These are phyloP conservation scores for Termitomyces sp. DNA, from an alignment of 768 basidiomycete species.

Conservation along the genomic window DNA sequence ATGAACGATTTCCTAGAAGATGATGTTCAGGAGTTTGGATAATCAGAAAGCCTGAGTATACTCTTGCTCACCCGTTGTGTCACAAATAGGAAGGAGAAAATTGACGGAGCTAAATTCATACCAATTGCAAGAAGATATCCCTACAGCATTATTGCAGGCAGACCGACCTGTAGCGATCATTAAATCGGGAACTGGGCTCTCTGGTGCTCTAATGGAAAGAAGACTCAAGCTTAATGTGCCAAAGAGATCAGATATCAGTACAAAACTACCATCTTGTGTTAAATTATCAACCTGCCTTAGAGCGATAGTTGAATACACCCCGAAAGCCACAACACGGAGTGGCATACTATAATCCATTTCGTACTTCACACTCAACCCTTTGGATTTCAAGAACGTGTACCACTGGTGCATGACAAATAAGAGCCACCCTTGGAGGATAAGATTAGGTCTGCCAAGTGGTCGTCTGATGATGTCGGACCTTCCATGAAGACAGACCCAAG, in stretches of 20 bases:
- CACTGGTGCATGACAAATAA: slow-evolving; percentile 32
- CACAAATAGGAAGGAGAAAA: slow-evolving; percentile 41
- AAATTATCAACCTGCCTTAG: slow-evolving; percentile 26
- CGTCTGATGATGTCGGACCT: slow-evolving; percentile 15
- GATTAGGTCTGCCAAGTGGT: not conserved
- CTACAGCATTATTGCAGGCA: not conserved
- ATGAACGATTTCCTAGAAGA: slow-evolving; percentile 29
- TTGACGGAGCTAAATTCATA: slow-evolving; percentile 30
- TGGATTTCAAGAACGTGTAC: slow-evolving; percentile 18
- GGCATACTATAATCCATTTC: slow-evolving; percentile 38
- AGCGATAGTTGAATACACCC: slow-evolving; percentile 34
- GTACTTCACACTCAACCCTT: slow-evolving; percentile 17
- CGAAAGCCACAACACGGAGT: slow-evolving; percentile 40
- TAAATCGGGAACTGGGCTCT: slow-evolving; percentile 42
- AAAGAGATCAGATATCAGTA: not conserved
- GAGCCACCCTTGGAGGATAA: slow-evolving; percentile 33
- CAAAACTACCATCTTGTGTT: too few species aligned
- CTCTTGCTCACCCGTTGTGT: slow-evolving; percentile 32
- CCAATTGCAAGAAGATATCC: too few species aligned
- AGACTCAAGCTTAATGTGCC: slow-evolving; percentile 32
- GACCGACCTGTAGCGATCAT: slow-evolving; percentile 39
- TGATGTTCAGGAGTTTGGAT: too few species aligned
- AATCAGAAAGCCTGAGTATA: not conserved
- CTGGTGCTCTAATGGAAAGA: slow-evolving; percentile 36
- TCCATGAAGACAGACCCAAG: slow-evolving; percentile 33